Evolutionary conservation across 2,329 filamentous ascomycete species (phyloP).

Genomic region (Phialophora macrospora): DNA sequence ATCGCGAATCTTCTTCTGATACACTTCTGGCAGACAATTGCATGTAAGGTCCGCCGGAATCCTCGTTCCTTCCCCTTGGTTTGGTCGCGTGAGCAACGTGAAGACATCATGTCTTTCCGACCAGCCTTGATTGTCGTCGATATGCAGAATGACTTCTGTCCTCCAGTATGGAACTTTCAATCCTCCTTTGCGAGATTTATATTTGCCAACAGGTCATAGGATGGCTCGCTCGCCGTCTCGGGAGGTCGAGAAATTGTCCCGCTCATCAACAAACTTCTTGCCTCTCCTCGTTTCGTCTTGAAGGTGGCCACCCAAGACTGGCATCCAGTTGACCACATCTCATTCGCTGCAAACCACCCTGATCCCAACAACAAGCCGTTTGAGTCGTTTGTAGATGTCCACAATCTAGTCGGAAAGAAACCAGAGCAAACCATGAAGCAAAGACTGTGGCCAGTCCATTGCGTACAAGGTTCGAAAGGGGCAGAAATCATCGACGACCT

Average conservation of each 20-base stretch:
- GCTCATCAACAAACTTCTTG: constrained; percentile 74
- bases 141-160: constrained; percentile 93
- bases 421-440: constrained; percentile 60
- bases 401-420: constrained; percentile 46
- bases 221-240: constrained; percentile 82
- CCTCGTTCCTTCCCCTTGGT: background rate
- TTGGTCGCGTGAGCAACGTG: background rate
- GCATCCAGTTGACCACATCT: constrained; percentile 82
- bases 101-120: constrained; percentile 44
- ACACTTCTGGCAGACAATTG: background rate
- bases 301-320: constrained; percentile 91
- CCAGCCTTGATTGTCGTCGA: constrained; percentile 78
- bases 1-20: background rate
- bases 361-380: constrained; percentile 69
- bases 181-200: background rate
- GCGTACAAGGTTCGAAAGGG: constrained; percentile 75
- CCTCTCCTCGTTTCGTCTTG: constrained; percentile 67
- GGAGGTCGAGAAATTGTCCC: constrained; percentile 72
- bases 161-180: constrained; percentile 69
- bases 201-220: constrained; percentile 53
- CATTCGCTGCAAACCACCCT: constrained; percentile 81
- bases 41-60: background rate
- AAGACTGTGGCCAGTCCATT: constrained; percentile 88
- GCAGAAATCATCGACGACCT: constrained; percentile 76
- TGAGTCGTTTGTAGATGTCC: constrained; percentile 65